phyloP scores from a whole-genome alignment of 371 early-diverging fungal genomes.

The Mortierella sp. region DNA sequence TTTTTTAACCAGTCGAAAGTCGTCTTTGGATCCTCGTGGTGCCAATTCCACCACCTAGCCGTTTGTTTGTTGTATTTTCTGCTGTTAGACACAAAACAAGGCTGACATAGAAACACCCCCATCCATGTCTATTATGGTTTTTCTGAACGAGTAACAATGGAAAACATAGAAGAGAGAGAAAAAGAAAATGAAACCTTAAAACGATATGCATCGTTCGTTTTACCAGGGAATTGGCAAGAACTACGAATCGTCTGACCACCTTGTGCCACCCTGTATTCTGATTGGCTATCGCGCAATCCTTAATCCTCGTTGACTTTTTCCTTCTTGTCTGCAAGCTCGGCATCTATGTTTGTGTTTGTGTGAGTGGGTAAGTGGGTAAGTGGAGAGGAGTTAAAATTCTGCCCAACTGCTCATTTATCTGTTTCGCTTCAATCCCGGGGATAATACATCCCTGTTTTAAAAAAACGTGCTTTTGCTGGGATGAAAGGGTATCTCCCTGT shows the following conservation, averaged over 20 bases:
- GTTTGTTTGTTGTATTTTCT: neutral
- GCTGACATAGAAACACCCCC: neutral
- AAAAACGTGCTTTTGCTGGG: no score
- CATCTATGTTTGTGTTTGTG: neutral
- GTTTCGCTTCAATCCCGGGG: neutral
- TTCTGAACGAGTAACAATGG: neutral
- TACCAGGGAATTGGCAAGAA: neutral
- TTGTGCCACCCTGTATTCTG: neutral
- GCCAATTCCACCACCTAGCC: no score
- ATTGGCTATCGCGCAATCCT: neutral
- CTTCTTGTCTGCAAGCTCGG: no score
- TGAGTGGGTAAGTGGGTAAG: neutral
- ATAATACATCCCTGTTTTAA: no score
- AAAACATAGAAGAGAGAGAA: neutral
- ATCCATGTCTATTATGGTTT: no score
- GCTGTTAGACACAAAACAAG: neutral
- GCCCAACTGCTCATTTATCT: neutral
- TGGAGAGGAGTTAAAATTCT: neutral
- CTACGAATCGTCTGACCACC: constrained; percentile 11
- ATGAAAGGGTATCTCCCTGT: no score
- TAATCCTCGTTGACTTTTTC: neutral
- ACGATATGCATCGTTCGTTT: neutral
- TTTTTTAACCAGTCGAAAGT: neutral
- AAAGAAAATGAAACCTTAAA: neutral
- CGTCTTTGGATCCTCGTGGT: constrained; percentile 8